Percentiles rank a stretch among this genome's conserved stretches.
Evolutionary conservation across 371 early-diverging fungal genomes (phyloP).

Genomic region (Basidiobolus meristosporus): DNA sequence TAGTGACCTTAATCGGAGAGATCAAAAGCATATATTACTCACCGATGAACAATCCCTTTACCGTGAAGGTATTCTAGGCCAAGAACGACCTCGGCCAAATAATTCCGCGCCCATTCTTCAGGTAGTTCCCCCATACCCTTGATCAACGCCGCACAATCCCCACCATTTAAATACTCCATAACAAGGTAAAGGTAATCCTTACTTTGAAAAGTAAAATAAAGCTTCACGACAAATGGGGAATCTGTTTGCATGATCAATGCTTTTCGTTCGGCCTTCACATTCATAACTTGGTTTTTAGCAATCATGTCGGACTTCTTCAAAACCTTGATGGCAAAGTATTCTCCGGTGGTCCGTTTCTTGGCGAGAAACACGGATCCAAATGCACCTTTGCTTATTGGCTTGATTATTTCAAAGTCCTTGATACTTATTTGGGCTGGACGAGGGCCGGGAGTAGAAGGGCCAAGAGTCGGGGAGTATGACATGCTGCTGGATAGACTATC

Average conservation of each 20-base stretch:
- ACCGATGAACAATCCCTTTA: constrained; percentile 69
- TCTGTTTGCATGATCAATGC: constrained; percentile 70
- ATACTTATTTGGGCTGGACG: constrained; percentile 34
- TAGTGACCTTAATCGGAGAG: constrained; percentile 2
- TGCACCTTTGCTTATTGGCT: constrained; percentile 81
- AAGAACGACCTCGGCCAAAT: constrained; percentile 82
- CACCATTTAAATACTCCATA: constrained; percentile 92
- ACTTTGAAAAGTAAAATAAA: constrained; percentile 86
- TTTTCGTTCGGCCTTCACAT: constrained; percentile 75
- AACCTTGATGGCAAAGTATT: constrained; percentile 80
- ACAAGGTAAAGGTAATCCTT: constrained; percentile 82
- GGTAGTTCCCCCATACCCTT: constrained; percentile 70
- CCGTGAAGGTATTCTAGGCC: constrained; percentile 84
- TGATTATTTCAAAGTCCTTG: constrained; percentile 81
- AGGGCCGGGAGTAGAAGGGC: constrained; percentile 8
- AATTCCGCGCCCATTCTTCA: constrained; percentile 80
- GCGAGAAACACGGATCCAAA: constrained; percentile 81
- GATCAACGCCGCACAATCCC: constrained; percentile 83
- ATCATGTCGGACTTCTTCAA: constrained; percentile 79
- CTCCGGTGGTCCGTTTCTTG: constrained; percentile 65
- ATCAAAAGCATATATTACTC: constrained; percentile 7
- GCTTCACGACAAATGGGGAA: constrained; percentile 82
- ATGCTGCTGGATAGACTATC: constrained; percentile 17
- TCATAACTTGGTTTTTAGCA: constrained; percentile 82
- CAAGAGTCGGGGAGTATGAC: constrained; percentile 15